Evolutionary conservation across 2,329 filamentous ascomycete genomes (phyloP), one percentile per base, ranked within the genome.

Genomic region (Lachnellula suecica): DNA sequence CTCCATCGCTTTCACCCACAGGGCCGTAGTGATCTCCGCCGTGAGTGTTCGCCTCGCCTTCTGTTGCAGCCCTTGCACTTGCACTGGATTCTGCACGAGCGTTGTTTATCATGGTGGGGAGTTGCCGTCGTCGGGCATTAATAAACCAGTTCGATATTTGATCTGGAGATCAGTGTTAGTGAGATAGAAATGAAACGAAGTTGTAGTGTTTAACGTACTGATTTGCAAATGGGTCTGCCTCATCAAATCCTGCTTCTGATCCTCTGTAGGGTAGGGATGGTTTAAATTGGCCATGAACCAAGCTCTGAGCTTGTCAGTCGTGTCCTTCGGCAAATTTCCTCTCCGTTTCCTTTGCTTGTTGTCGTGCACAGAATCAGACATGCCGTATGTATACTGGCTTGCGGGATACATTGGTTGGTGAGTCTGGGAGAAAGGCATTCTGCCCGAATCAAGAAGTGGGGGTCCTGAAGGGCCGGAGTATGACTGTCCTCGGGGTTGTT

Each of bases 301-400:
- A 0, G 82, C 76, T 49, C 88, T 83, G 37, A 96, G 76, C 59
- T 89, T 85, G 66, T 92, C 88, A 0, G 91, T 96, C 0, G 90
- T 89, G 49, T 91, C 88, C 66, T 95, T 95, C n/a, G 91, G 91
- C 3, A 96, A 76, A 65, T 96, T 96, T 1, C 91, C 91, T 35
- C 91, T 80, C 47, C 91, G 79, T 68, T 83, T 85, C 27, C 82
- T 52, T 41, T 59, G 60, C 37, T 63, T 63, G 29, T 17, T 59
- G 13, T 65, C 64, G 9, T 8, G 29, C 11, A 44, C 48, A 2
- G 43, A 24, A 23, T 62, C 59, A 17, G 29, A 47, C 24, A 44
- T 34, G 24, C 37, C 43, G 20, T 59, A 57, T 0, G 54, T 13
- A 29, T 49, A 56, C 17, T 43, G 42, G 24, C 48, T 35, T 29